Percentiles rank a stretch among this genome's conserved stretches.
These are phyloP conservation scores for Hordeum marinum DNA, from an alignment of 176 grass and related monocot genomes.

Conservation along the genomic window DNA sequence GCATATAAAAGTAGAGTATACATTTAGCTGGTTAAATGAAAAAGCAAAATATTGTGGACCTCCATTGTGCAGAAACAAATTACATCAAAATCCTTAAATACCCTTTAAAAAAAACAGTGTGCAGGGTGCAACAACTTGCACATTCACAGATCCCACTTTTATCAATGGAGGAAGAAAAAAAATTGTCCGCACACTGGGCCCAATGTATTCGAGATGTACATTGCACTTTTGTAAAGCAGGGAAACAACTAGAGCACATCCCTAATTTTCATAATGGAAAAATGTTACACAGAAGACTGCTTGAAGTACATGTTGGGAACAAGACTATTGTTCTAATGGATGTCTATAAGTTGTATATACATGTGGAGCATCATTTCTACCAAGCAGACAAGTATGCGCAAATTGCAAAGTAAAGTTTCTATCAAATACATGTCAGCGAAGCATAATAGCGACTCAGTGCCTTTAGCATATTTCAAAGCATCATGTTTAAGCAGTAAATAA, in stretches of 20 bases:
- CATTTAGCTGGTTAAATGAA: background rate
- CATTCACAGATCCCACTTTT: background rate
- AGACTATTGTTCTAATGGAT: background rate
- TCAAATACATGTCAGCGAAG: background rate
- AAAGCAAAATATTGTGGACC: background rate
- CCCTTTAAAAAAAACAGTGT: background rate
- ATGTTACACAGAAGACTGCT: slow-evolving; percentile 10
- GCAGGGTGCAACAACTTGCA: background rate
- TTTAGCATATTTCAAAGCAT: slow-evolving; percentile 3
- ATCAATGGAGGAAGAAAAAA: background rate
- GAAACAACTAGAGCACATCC: background rate
- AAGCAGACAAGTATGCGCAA: background rate
- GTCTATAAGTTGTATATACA: background rate
- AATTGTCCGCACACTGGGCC: background rate
- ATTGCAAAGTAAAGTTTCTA: background rate
- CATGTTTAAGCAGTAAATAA: slow-evolving; percentile 11
- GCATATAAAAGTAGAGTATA: background rate
- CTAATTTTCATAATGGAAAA: slow-evolving; percentile 1
- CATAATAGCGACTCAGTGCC: background rate
- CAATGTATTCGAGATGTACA: slow-evolving; percentile 2
- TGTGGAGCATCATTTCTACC: background rate
- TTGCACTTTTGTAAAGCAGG: slow-evolving; percentile 13
- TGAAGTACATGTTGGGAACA: background rate
- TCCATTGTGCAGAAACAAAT: slow-evolving; percentile 9
- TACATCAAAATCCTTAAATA: background rate